Base-by-base conservation (phyloP, 192 early-diverging fungal genomes). In the Umbelopsis vinacea region DNA sequence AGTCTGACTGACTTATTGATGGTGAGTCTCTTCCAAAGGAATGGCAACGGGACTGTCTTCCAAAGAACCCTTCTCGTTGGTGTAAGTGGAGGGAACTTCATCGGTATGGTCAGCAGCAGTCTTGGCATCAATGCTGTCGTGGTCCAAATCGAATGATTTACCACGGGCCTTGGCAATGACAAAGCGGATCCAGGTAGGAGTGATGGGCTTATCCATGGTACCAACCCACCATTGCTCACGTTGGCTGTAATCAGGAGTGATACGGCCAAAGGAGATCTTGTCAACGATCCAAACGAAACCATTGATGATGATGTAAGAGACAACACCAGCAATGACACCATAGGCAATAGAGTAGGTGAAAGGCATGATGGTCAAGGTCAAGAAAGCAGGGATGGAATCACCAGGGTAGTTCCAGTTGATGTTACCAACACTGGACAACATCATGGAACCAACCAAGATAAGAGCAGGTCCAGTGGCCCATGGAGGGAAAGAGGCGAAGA, bases 401-500 rank as follows among this genome's bases (percentile, higher is more conserved):
- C 91, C 90, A 60, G 90, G 77, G 76, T 93, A 93, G 63, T 89
- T 82, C 86, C 91, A 94, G 81, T 94, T 94, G 81, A 94, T 89
- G 66, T 90, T 77, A 2, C 85, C 76, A 15, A 93, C 84, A 35
- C 83, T 84, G 21, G 86, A 82, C 52, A 88, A 82, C 93, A 95
- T 95, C 89, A 95, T 82, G 9, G 89, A 89, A 38, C 93, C 93
- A 8, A 95, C 91, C 29, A 89, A 70, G 72, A 95, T 89, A 66
- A 95, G 81, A 7, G 93, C 93, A 0, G 93, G 92, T 4, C 92
- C 92, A 2, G 93, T 93, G 33, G 94, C 89, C 91, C 93, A 94
- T 6, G 92, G 90, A 50, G 93, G 94, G 81, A 94, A 91, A 21
- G 87, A 86, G 8, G 92, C 92, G 72, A 93, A 93, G 77, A 95